Percentiles rank a stretch among this genome's conserved stretches.
These are phyloP conservation scores for Beauveria caledonica DNA, from an alignment of 2,329 filamentous ascomycete species.

Conservation along the genomic window DNA sequence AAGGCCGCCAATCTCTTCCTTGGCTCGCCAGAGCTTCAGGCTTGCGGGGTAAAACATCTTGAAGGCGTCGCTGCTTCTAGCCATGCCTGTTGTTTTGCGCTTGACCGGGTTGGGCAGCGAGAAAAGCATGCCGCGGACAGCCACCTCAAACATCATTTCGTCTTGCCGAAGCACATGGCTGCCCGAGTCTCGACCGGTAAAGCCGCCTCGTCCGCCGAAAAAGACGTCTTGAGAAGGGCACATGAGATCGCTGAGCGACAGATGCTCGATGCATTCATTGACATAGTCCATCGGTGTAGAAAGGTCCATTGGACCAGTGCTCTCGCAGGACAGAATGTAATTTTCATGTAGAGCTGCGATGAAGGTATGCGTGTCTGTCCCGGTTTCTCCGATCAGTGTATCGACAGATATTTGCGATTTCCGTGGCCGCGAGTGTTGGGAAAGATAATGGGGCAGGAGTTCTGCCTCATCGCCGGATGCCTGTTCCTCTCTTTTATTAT, in stretches of 20 bases:
- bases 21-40: conserved; percentile 72
- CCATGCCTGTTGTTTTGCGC: conserved; percentile 42
- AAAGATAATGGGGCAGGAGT: conserved; percentile 50
- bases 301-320: conserved; percentile 38
- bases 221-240: conserved; percentile 63
- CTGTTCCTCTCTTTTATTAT: conserved; percentile 72
- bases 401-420: conserved; percentile 61
- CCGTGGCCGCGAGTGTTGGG: conserved; percentile 49
- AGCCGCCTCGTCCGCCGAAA: conserved; percentile 53
- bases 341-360: conserved; percentile 90
- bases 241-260: conserved; percentile 84
- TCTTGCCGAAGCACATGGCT: conserved; percentile 80
- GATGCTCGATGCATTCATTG: conserved; percentile 73
- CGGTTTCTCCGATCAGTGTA: conserved; percentile 81
- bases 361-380: conserved; percentile 86
- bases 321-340: conserved; percentile 75
- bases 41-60: conserved; percentile 92
- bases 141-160: conserved; percentile 88
- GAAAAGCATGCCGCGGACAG: conserved; percentile 78
- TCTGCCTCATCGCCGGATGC: conserved; percentile 38
- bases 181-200: conserved; percentile 45
- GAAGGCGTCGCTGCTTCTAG: conserved; percentile 52
- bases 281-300: conserved; percentile 66
- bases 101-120: conserved; percentile 81
- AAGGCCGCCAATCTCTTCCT: conserved; percentile 71